A percentile compares a stretch with the other conserved stretches of the same genome.
These are phyloP conservation scores for Plectosphaerella cucumerina DNA, from an alignment of 2,329 filamentous ascomycete species.

Conservation along the genomic window DNA sequence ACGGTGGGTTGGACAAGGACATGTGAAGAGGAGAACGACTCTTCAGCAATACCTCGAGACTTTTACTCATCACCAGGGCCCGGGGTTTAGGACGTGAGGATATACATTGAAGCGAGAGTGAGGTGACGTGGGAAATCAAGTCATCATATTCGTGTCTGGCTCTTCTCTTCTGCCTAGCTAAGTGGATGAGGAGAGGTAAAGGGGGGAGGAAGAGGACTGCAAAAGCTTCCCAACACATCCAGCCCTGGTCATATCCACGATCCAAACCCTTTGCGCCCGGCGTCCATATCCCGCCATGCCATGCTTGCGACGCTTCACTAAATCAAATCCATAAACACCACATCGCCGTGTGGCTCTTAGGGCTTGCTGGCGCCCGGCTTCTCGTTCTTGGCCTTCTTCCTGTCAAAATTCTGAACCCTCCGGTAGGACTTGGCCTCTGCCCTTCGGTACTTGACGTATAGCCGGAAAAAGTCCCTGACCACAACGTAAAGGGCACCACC, in stretches of 20 bases:
- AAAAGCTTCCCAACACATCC: constrained; percentile 4
- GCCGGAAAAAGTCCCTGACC: constrained; percentile 61
- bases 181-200: too few relatives aligned
- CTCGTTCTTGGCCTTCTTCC: constrained; percentile 10
- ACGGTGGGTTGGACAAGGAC: too few relatives aligned
- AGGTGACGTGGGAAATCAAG: not conserved
- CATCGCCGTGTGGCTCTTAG: not conserved
- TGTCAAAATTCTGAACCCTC: constrained; percentile 47
- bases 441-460: constrained; percentile 61
- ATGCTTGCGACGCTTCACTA: not conserved
- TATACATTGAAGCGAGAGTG: too few relatives aligned
- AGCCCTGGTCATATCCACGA: constrained; percentile 3
- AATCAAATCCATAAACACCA: too few relatives aligned
- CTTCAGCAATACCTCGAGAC: too few relatives aligned
- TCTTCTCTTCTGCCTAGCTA: not conserved
- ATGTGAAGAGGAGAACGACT: too few relatives aligned
- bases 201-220: constrained; percentile 3
- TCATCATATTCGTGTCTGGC: too few relatives aligned
- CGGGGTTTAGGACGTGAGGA: too few relatives aligned
- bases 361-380: too few relatives aligned
- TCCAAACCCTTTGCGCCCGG: not conserved
- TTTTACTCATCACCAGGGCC: too few relatives aligned
- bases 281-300: not conserved
- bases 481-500: constrained; percentile 88
- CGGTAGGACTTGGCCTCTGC: constrained; percentile 52